Evolutionary conservation across 176 grass and related monocot species (phyloP), one percentile per base, ranked within the genome.

Genomic region (Paspalum notatum): DNA sequence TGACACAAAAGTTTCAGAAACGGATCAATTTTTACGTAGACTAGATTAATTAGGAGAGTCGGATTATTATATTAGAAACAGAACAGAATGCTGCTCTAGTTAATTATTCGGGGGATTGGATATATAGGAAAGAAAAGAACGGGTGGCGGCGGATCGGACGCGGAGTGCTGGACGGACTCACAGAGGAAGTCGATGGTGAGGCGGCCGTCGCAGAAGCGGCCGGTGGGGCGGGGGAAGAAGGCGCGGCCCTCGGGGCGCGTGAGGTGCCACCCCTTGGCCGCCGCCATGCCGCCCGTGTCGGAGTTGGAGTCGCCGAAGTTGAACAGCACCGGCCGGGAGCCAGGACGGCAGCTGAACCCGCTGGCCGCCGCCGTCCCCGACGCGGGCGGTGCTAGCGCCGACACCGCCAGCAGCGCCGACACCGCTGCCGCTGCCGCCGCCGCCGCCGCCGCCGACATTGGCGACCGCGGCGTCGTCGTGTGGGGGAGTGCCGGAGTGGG

Each of bases 171-270:
- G 9, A 43, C 25, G 42, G 20, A 75, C 94, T 92, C 76, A 94
- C 94, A 97, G 68, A 97, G 89, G 82, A 94, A 97, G 56, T 97
- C 94, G 76, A 97, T 75, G 85, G 89, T 57, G 79, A 97, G 91
- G 62, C 94, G 91, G 56, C 94, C 94, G 76, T 97, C 91, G 89
- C 89, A 89, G 89, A 90, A 86, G 0, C 94, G 87, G 38, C 91
- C 91, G 56, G 91, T 94, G 85, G 91, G 88, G 81, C 37, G 82
- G 52, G 25, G 72, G 78, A 98, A 98, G 84, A 90, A 94, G 44
- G 84, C 67, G 62, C 92, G 92, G 63, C 95, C 90, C 64, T 92
- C 92, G 3, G 87, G 87, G 2, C 72, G 86, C 59, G 68, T 25
- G 32, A 94, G 67, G 65, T 64, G 55, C 72, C 76, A 90, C 11